Base-by-base conservation (phyloP, 768 basidiomycete species). In the Mycena alexandri region DNA sequence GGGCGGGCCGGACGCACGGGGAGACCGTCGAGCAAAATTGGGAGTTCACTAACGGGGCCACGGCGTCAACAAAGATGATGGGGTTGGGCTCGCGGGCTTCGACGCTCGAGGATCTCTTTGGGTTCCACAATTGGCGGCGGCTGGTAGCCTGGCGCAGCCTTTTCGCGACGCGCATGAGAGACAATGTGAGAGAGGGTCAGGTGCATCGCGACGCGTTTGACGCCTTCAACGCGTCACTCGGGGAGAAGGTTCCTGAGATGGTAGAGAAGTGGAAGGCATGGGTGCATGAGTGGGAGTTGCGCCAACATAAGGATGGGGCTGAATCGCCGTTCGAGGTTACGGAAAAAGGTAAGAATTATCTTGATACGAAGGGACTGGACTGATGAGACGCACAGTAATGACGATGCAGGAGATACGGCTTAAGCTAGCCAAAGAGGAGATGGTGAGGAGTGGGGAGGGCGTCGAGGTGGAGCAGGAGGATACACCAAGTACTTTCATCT, bases 341-440 rank as follows among this genome's bases (percentile, higher is more conserved):
- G n/a, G 58, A 60, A 9, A 60, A 47, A 38, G 58, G 58, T 60
- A 16, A 21, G 56, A n/a, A n/a, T n/a, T n/a, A n/a, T n/a, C n/a
- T n/a, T n/a, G n/a, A n/a, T n/a, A n/a, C n/a, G n/a, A n/a, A n/a
- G n/a, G n/a, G n/a, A n/a, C n/a, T n/a, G n/a, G n/a, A n/a, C n/a
- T n/a, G n/a, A n/a, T n/a, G n/a, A n/a, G n/a, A 33, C 25, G 14
- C 7, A 29, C 22, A 60, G 58, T 47, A 22, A 50, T 41, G 47
- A 22, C 34, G 14, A 50, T 60, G 58, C 34, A 48, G 12, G 36
- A 60, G 16, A 60, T 60, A 16, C 47, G 36, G 2, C 3, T 34
- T 4, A 50, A 41, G 47, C 34, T 60, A 10, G 34, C 46, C 3
- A 60, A 50, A 22, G 58, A 60, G 22, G 58, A 60, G 22, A 14